These are phyloP conservation scores for Neurospora tetraspora DNA, from an alignment of 495 filamentous ascomycete species.

Conservation along the genomic window DNA sequence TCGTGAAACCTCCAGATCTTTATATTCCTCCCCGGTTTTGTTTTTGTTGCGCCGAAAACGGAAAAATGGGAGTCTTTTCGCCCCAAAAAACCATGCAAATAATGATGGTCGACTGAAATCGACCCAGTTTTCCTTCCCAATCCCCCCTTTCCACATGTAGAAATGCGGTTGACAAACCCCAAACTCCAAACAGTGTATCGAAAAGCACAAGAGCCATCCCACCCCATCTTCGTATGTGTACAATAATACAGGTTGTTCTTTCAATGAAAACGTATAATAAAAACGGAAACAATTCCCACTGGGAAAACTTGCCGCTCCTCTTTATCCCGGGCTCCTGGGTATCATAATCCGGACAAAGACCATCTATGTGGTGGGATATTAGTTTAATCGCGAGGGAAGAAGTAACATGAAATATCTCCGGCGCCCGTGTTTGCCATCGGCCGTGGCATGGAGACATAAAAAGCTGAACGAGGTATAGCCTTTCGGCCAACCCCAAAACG, in stretches of 20 bases:
- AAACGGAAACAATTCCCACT: not conserved
- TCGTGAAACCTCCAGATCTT: not conserved
- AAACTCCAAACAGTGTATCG: not conserved
- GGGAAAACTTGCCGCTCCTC: not conserved
- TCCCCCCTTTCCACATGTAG: not conserved
- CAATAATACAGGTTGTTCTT: not conserved
- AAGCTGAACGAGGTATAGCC: not conserved
- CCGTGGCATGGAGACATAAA: not conserved
- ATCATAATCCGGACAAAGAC: not conserved
- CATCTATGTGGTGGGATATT: not conserved
- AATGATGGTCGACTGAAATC: not conserved
- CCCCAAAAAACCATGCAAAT: not conserved
- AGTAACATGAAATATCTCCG: not conserved
- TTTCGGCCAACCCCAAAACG: not conserved
- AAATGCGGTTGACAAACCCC: not conserved
- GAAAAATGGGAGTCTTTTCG: not conserved
- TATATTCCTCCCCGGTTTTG: not conserved
- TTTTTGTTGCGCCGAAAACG: conserved; percentile 4
- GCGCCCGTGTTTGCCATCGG: not conserved
- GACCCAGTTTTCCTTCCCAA: not conserved
- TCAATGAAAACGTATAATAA: not conserved
- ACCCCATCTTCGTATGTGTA: not conserved
- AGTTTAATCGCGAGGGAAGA: not conserved
- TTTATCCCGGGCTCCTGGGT: not conserved
- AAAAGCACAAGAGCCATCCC: not conserved